Evolutionary conservation across 306 rosid species (phyloP), one percentile per base, ranked within the genome.

Genomic region (Lagenaria siceraria): DNA sequence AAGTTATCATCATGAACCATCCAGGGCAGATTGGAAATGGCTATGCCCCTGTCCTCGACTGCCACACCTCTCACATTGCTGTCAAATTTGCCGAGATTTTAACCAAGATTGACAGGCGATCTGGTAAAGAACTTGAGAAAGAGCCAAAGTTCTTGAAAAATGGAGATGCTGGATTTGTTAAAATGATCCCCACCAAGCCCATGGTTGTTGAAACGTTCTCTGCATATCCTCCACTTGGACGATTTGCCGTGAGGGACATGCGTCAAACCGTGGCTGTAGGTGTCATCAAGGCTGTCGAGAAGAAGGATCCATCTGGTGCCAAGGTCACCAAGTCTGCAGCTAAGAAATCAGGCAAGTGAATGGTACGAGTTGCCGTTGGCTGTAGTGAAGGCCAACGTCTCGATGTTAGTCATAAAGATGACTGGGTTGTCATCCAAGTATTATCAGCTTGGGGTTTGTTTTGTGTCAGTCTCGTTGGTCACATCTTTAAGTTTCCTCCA

Each of bases 261-360:
- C 90, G 98, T 5, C 98, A 93, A 78, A 93, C 98, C 1, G 93
- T 93, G 71, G 98, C 98, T 31, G 98, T 93, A 2, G 98, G 98
- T 58, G 98, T 93, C 78, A 88, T 93, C 84, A 93, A 93, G 89
- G 77, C 68, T 11, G 97, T 90, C 12, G 98, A 93, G 80, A 93
- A 93, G 98, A 93, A 93, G 91, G 98, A 93, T 2, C 84, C 98
- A 0, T 22, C 64, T 2, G 92, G 92, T 8, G 94, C 91, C 17
- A 93, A 93, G 87, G 80, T 87, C 10, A 91, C 96, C 81, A 87
- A 92, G 81, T 84, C 96, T 33, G 98, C 98, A 0, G 87, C 80
- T 35, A 93, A 93, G 95, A 92, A 90, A 81, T 62, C 78, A 42
- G 84, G 80, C 66, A 93, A 93, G 82, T 88, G 95, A 93, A 81